Evolutionary conservation across 2,329 filamentous ascomycete genomes (phyloP).

Genomic region (Diaporthe sp.): DNA sequence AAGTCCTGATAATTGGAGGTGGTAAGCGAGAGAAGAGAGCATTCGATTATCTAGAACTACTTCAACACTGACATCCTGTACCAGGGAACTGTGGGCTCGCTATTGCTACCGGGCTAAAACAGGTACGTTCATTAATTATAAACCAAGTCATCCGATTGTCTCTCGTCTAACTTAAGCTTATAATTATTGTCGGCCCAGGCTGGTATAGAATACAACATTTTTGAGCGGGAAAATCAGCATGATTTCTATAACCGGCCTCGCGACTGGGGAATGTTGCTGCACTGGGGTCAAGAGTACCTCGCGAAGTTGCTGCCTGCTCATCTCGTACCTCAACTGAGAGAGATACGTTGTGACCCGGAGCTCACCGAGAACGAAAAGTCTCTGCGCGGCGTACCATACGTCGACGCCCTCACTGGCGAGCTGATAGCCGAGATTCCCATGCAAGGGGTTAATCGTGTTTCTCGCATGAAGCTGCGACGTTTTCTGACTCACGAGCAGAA

Average conservation of each 20-base stretch:
- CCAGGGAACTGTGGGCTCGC: neutral
- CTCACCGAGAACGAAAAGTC: neutral
- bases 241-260: neutral
- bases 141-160: neutral
- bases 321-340: neutral
- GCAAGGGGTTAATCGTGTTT: slow-evolving; percentile 5
- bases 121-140: neutral
- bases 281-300: slow-evolving; percentile 15
- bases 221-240: neutral
- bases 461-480: slow-evolving; percentile 12
- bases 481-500: neutral
- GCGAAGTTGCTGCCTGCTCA: neutral
- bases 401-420: neutral
- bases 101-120: neutral
- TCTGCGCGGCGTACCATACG: neutral
- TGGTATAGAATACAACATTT: slow-evolving; percentile 1
- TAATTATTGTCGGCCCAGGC: neutral
- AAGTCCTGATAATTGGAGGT: neutral
- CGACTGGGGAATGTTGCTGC: slow-evolving; percentile 8
- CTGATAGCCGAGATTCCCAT: slow-evolving; percentile 14
- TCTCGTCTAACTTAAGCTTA: neutral
- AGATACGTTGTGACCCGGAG: neutral
- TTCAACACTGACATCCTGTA: neutral
- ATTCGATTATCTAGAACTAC: neutral
- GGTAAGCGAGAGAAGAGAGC: neutral